Percentiles rank a stretch among this genome's conserved stretches.
Conservation (phyloP, 129 eudicot genomes). For the Helianthus annuus region HanXRQr2.0-SUNRISE NC_035449.2:129710297-129710796, state of each 20-base stretch:
- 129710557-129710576: not conserved
- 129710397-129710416: no score
- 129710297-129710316: no score
- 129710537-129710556: constrained; percentile 63
- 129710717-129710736: not conserved
- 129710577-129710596: not conserved
- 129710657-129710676: constrained; percentile 5
- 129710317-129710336: no score
- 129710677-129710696: not conserved
- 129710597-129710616: not conserved
- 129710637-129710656: not conserved
- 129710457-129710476: constrained; percentile 53
- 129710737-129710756: constrained; percentile 6
- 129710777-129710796: constrained; percentile 96
- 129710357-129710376: no score
- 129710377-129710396: no score
- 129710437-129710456: not conserved
- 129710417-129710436: not conserved
- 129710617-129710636: not conserved
- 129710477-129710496: constrained; percentile 55
- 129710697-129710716: not conserved
- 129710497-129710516: constrained; percentile 76
- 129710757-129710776: constrained; percentile 92
- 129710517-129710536: constrained; percentile 96
- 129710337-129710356: no score